These are phyloP conservation scores for Neurospora terricola DNA, from an alignment of 495 filamentous ascomycete genomes.

Conservation along the genomic window DNA sequence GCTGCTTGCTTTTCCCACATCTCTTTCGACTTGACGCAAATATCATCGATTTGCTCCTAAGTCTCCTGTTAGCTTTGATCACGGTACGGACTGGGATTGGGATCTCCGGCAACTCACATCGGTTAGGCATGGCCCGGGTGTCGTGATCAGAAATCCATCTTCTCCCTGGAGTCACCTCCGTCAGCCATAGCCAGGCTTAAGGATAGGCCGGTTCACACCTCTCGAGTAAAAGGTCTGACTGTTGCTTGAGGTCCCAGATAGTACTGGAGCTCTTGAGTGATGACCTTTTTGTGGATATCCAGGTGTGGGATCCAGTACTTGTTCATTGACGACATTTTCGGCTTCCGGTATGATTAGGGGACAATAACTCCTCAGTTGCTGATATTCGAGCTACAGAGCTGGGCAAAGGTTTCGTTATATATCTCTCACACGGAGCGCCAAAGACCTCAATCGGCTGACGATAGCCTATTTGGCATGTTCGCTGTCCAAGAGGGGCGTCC, in stretches of 20 bases:
- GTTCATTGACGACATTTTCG: constrained; percentile 38
- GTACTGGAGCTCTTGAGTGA: constrained; percentile 46
- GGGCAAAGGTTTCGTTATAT: constrained; percentile 9
- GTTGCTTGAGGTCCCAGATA: constrained; percentile 45
- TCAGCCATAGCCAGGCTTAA: constrained; percentile 17
- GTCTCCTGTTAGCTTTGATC: constrained; percentile 14
- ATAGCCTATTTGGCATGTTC: constrained; percentile 12
- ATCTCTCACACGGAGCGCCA: constrained; percentile 3
- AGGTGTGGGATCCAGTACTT: constrained; percentile 47
- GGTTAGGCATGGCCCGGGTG: constrained; percentile 42
- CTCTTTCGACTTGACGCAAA: constrained; percentile 45
- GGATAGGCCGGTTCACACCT: constrained; percentile 25
- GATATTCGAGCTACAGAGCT: not conserved
- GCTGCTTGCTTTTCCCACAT: constrained; percentile 49
- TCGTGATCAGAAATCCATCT: constrained; percentile 46
- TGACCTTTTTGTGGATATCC: constrained; percentile 48
- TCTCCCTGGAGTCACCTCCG: constrained; percentile 34
- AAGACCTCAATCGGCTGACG: not conserved
- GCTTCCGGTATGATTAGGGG: not conserved
- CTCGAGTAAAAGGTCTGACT: constrained; percentile 42
- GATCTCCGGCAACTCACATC: constrained; percentile 33
- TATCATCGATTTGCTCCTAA: constrained; percentile 50
- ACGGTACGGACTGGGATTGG: not conserved
- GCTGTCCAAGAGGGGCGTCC: constrained; percentile 8
- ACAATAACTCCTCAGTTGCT: not conserved